Base-by-base conservation (phyloP, 495 filamentous ascomycete species). In the Hypoxylon cercidicola region DNA sequence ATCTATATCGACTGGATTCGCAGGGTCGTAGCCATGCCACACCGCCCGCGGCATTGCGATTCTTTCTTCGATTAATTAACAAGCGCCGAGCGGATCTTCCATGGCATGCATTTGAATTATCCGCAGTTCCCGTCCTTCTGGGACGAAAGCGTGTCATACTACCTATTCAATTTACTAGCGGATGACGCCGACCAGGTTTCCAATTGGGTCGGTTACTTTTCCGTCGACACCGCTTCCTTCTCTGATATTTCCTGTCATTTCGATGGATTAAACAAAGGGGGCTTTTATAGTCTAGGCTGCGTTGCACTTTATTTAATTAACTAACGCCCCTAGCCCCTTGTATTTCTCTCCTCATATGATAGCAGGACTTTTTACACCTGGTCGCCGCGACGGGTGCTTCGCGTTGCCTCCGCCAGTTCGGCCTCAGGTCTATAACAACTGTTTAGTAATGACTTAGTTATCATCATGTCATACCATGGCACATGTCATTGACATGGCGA, bases 201-300 rank as follows among this genome's bases (percentile, higher is more conserved):
- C 45, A 45, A 68, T 69, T 64, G 65, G 61, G 58, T 69, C 66
- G 57, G 59, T 47, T 62, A 39, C 18, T 13, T 28, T 68, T 64
- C 66, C 62, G 52, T 57, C 68, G 64, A 70, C 69, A 71, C 72
- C 71, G 72, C 72, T 62, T 74, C 64, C 60, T 56, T 19, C 51
- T 59, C 41, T 35, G 21, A 41, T 34, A n/a, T 10, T 51, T 56
- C 44, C 53, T 11, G 47, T 48, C 34, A 49, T 13, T 19, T 34
- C 35, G 15, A 21, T 11, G 28, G 21, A 10, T 60, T 35, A 44
- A 43, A 49, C 9, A 13, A 32, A 56, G 18, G 53, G 53, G 53
- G 25, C 6, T 47, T 37, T 35, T 48, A 40, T n/a, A 11, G 34
- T 37, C 11, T 43, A 39, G 46, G 55, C 43, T 49, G 23, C 15